Evolutionary conservation across 2,329 filamentous ascomycete species (phyloP), one percentile per base, ranked within the genome.

Genomic region (Colletotrichum spaethianum): DNA sequence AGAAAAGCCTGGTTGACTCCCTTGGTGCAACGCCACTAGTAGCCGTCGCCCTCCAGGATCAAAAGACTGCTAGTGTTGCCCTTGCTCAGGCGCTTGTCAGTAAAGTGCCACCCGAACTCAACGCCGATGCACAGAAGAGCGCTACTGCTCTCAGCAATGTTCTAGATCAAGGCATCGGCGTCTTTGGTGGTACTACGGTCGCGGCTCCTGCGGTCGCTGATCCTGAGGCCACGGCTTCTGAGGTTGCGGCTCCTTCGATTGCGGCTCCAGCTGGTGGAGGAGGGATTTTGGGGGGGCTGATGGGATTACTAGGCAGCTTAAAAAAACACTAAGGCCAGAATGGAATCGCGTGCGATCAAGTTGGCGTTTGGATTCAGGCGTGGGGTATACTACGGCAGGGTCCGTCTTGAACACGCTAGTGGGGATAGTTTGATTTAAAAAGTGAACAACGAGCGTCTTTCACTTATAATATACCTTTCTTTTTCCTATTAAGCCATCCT

Each of bases 1-100:
- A 72, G 59, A 72, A 72, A 31, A 9, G 44, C 1, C 65, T 72
- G 3, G 69, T 72, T 38, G 65, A 72, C 46, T 63, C 59, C 12
- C 23, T 72, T 36, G 65, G 69, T 38, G 69, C 46, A n/a, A 72
- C 69, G 36, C 65, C 69, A 16, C 65, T 72, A 26, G 69, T 72
- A n/a, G 69, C 69, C 46, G 59, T 69, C n/a, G 69, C 59, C 6
- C 69, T 72, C 31, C 65, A 72, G 60, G 65, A 69, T 16, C 69
- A 72, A 26, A 72, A 72, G 65, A 52, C 53, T 0, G 69, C 65
- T 2, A 72, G 69, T 6, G 44, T 63, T 40, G 59, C 65, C 28
- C 69, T 72, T 26, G 69, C 69, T 18, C 65, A 72, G 38, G 53
- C 69, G 11, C 53, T 72, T 23, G 69, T 69, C 38, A 72, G 69